Evolutionary conservation across 371 early-diverging fungal genomes (phyloP), one percentile per base, ranked within the genome.

Genomic region (Zopfochytrium polystomum): DNA sequence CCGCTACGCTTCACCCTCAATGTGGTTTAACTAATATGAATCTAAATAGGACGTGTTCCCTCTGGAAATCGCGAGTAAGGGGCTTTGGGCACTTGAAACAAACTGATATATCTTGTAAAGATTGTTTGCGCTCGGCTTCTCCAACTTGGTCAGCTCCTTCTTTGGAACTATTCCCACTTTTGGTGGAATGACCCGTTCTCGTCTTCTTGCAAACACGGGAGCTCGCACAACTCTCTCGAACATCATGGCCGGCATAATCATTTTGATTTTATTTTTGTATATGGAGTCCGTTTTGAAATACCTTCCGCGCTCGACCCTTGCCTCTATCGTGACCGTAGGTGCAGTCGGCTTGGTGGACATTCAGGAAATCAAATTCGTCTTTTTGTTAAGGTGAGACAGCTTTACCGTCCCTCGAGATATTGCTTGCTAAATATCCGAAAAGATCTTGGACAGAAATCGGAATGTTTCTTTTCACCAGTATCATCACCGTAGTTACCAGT

Each of bases 151-250:
- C 15, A 62, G 65, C 2, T 71, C 67, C 22, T 60, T 72, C 43
- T 44, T 72, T 34, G 72, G 72, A 2, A 42, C 56, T 44, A 65
- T 62, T 52, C 66, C 66, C 2, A 64, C 68, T 11, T 68, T 64
- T 61, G 77, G 72, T 1, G 73, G 74, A 13, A 62, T 76, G 15
- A 70, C 77, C 1, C 60, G 77, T 30, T 72, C 72, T 23, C 59
- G 72, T n/a, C 71, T 74, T 43, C 53, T 70, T 4, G 68, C 71
- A 9, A 56, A 51, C 47, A 42, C 72, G 34, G 72, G 74, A 13
- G 74, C 62, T 15, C 46, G 52, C n/a, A 67, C 74, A 7, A 73
- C 62, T n/a, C 43, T 76, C 9, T 47, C 62, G 22, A 58, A 58
- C 4, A 44, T 70, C 5, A 45, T 74, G 48, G 60, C 67, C 3